Percentiles rank a stretch among this genome's conserved stretches.
These are phyloP conservation scores for Blastocystis sp. DNA, from an alignment of 352 stramenopile species.

Conservation along the genomic window DNA sequence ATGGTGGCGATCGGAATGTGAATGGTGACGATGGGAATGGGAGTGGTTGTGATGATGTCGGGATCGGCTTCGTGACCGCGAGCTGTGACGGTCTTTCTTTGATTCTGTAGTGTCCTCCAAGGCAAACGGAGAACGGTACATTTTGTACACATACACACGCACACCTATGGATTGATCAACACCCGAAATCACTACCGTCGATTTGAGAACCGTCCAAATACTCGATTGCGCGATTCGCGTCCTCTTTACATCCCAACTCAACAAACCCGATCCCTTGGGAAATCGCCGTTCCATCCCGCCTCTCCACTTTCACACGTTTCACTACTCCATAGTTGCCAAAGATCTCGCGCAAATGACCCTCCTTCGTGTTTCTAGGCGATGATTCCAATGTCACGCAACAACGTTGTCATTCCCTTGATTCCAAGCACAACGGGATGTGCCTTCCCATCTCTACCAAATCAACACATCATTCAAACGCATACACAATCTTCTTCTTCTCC, in stretches of 20 bases:
- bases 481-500: too few species aligned
- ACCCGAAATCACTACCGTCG: background rate
- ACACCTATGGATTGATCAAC: background rate
- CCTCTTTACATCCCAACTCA: conserved; percentile 11
- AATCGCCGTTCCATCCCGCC: background rate
- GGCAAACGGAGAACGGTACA: background rate
- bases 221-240: background rate
- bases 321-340: conserved; percentile 43
- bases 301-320: background rate
- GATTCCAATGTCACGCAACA: background rate
- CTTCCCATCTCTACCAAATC: too few species aligned
- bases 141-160: background rate
- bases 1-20: background rate
- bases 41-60: background rate
- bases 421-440: background rate
- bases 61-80: background rate
- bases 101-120: background rate
- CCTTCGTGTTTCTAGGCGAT: background rate
- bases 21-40: background rate
- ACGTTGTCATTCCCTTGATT: background rate
- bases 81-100: background rate
- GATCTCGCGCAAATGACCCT: conserved; percentile 12
- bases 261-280: conserved; percentile 27
- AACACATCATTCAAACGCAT: too few species aligned
- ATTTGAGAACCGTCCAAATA: conserved; percentile 46